Evolutionary conservation across 768 basidiomycete genomes (phyloP).

Genomic region (Lentinula boryana): DNA sequence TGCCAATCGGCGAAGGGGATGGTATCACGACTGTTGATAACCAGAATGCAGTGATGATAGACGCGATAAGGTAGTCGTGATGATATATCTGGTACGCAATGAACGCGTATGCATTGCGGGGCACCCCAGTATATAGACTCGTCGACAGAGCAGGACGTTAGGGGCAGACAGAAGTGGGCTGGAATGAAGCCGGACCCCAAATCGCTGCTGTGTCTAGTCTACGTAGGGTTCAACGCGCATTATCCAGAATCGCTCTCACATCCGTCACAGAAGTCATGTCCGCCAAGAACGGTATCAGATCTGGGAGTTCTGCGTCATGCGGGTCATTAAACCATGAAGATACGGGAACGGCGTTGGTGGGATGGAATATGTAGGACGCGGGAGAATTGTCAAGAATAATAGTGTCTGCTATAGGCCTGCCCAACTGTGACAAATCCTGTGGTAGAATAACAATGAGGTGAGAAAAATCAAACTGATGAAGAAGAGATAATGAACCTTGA

Average conservation of each 20-base stretch:
- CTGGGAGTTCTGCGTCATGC: constrained; percentile 68
- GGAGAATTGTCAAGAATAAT: constrained; percentile 81
- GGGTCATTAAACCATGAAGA: constrained; percentile 78
- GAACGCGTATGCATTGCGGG: background rate
- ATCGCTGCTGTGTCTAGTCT: background rate
- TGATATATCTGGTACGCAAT: background rate
- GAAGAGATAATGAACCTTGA: constrained; percentile 62
- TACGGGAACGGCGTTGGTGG: constrained; percentile 75
- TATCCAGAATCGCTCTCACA: constrained; percentile 57
- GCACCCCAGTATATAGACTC: background rate
- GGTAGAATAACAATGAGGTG: background rate
- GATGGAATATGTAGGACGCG: constrained; percentile 75
- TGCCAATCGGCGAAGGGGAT: background rate
- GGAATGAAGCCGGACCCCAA: too few relatives aligned
- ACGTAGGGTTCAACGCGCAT: constrained; percentile 15
- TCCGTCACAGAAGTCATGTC: constrained; percentile 50
- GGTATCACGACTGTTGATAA: background rate
- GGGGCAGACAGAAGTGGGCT: too few relatives aligned
- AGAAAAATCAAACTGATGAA: background rate
- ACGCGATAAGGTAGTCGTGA: background rate
- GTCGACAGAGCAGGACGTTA: background rate
- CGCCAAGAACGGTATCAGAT: constrained; percentile 61
- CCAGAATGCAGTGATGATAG: background rate
- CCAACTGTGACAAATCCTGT: constrained; percentile 71
- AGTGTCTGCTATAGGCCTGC: constrained; percentile 58